Percentiles rank a stretch among this genome's conserved stretches.
Evolutionary conservation across 1,284 basidiomycete genomes (phyloP).

Genomic region (Ustilago lituana): DNA sequence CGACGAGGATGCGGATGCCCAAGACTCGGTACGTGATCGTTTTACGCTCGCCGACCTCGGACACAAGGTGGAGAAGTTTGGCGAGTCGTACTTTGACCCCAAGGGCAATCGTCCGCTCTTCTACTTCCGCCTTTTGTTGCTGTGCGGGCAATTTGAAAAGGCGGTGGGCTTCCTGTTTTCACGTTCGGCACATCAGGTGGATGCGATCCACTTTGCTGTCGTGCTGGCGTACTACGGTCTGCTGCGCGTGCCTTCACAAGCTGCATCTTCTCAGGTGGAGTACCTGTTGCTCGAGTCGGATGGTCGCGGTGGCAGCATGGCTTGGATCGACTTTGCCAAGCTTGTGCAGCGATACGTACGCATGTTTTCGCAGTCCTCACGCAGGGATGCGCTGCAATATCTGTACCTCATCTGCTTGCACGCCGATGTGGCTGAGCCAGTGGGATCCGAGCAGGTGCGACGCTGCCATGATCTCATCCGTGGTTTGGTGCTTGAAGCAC

Average conservation of each 20-base stretch:
- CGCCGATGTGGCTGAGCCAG: constrained; percentile 73
- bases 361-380: constrained; percentile 88
- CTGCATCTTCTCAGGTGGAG: constrained; percentile 77
- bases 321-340: constrained; percentile 78
- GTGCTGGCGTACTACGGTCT: constrained; percentile 93
- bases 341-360: constrained; percentile 92
- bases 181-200: constrained; percentile 85
- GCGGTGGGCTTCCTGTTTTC: constrained; percentile 91
- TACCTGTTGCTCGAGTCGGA: constrained; percentile 36
- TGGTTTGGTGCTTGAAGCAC: constrained; percentile 85
- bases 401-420: constrained; percentile 85
- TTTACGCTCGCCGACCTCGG: constrained; percentile 82
- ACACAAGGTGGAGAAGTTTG: constrained; percentile 77
- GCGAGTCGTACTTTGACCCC: constrained; percentile 89
- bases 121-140: constrained; percentile 89
- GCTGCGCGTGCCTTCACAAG: constrained; percentile 80
- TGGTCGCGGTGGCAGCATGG: constrained; percentile 44
- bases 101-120: constrained; percentile 74
- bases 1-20: constrained; percentile 47
- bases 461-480: constrained; percentile 86
- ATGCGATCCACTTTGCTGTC: constrained; percentile 93
- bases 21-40: constrained; percentile 66
- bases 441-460: constrained; percentile 85
- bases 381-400: constrained; percentile 92
- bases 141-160: constrained; percentile 94